These are phyloP conservation scores for Erysiphe pulchra DNA, from an alignment of 2,329 filamentous ascomycete genomes.

Conservation along the genomic window DNA sequence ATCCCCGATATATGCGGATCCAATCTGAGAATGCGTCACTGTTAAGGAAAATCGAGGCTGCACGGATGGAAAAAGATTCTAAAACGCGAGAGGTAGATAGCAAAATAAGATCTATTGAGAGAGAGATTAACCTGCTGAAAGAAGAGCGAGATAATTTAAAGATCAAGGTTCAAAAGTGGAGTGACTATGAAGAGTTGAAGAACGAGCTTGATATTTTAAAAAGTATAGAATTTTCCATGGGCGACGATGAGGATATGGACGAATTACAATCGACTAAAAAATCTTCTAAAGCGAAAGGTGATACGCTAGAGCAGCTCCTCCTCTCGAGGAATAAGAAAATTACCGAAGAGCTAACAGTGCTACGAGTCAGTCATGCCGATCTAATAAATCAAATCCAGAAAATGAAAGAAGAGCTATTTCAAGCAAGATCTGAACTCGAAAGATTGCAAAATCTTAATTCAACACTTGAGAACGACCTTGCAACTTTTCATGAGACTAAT, in stretches of 20 bases:
- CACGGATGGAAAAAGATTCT: conserved; percentile 59
- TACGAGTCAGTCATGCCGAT: conserved; percentile 85
- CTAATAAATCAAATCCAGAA: conserved; percentile 55
- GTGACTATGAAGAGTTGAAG: conserved; percentile 89
- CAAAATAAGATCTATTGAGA: conserved; percentile 52
- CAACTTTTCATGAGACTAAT: conserved; percentile 63
- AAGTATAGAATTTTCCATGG: conserved; percentile 89
- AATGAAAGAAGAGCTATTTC: conserved; percentile 61
- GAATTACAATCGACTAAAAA: conserved; percentile 20
- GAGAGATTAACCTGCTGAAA: conserved; percentile 47
- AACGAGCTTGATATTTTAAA: conserved; percentile 90
- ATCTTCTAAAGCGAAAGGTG: conserved; percentile 34
- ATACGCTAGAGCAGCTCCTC: conserved; percentile 73
- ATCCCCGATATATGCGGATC: conserved; percentile 67
- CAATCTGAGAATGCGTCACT: conserved; percentile 84
- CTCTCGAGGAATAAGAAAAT: conserved; percentile 91
- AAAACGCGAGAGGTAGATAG: conserved; percentile 53
- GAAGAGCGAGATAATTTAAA: conserved; percentile 62
- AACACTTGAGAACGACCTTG: conserved; percentile 77
- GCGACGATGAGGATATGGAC: conserved; percentile 46
- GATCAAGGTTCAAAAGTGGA: conserved; percentile 63
- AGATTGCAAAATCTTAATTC: conserved; percentile 62
- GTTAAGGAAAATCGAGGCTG: conserved; percentile 63
- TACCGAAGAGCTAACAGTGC: conserved; percentile 71
- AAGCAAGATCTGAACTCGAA: conserved; percentile 65